phyloP scores from a whole-genome alignment of 257 asterid species.

The Jasminum sambac region DNA sequence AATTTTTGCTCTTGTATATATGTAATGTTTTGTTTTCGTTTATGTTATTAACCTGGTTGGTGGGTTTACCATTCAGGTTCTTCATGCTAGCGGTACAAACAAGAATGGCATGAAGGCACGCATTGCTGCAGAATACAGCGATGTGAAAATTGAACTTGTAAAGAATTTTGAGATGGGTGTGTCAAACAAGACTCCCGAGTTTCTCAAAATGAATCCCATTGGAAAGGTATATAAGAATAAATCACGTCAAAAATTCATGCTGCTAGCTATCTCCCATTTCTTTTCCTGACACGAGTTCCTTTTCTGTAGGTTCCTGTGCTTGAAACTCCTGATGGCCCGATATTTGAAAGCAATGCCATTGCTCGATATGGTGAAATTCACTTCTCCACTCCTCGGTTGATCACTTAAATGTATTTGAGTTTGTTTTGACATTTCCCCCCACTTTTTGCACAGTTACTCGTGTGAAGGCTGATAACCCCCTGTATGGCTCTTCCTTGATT shows the following conservation, averaged over 20 bases:
- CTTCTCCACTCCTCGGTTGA: neutral
- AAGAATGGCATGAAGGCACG: constrained; percentile 60
- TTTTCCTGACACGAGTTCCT: constrained; percentile 4
- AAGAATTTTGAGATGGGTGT: constrained; percentile 76
- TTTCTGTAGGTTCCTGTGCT: constrained; percentile 76
- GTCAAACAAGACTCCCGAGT: constrained; percentile 74
- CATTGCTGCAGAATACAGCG: constrained; percentile 61
- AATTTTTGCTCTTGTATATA: neutral
- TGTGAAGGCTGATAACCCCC: constrained; percentile 43
- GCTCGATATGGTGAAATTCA: constrained; percentile 74
- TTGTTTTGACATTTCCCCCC: constrained; percentile 14
- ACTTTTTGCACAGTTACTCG: constrained; percentile 56
- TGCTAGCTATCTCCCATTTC: neutral
- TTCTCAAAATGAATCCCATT: constrained; percentile 80
- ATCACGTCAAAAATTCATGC: neutral
- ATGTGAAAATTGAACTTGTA: constrained; percentile 53
- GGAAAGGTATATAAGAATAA: constrained; percentile 56
- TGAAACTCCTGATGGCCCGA: constrained; percentile 83
- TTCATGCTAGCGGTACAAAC: constrained; percentile 51
- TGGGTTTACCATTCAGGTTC: constrained; percentile 39
- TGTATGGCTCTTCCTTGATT: constrained; percentile 67
- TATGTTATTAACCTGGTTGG: constrained; percentile 2
- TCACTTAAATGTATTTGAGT: neutral
- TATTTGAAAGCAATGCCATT: constrained; percentile 94
- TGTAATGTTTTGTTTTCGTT: neutral